These are phyloP conservation scores for Acer campestre DNA, from an alignment of 345 rosid species.

Conservation along the genomic window DNA sequence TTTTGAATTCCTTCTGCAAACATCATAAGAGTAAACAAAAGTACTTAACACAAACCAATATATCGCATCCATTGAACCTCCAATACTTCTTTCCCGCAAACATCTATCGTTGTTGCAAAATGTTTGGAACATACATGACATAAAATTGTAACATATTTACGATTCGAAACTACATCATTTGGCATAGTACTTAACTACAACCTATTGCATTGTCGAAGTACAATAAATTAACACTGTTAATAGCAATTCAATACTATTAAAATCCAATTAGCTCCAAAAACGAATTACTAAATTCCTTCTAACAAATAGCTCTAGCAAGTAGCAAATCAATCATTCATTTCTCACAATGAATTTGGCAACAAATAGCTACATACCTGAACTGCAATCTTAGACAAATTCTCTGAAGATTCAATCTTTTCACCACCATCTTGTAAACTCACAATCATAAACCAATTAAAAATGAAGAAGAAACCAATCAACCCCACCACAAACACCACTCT, in stretches of 20 bases:
- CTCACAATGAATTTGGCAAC: neutral
- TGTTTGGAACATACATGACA: neutral
- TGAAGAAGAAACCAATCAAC: constrained; percentile 65
- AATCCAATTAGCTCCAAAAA: neutral
- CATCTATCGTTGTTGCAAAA: neutral
- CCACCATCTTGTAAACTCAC: constrained; percentile 58
- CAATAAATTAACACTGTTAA: neutral
- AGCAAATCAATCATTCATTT: neutral
- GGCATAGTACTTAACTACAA: neutral
- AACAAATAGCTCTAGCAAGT: neutral
- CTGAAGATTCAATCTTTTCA: constrained; percentile 32
- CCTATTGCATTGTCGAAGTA: neutral
- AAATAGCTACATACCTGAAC: constrained; percentile 42
- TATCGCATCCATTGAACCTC: neutral
- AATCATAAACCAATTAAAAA: constrained; percentile 79
- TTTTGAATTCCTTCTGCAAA: constrained; percentile 50
- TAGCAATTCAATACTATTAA: neutral
- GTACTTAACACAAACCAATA: constrained; percentile 3
- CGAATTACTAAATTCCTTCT: neutral
- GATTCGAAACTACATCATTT: neutral
- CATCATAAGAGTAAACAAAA: neutral
- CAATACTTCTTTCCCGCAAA: neutral
- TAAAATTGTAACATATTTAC: neutral
- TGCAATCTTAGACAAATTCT: constrained; percentile 39
- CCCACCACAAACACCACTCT: constrained; percentile 43